Evolutionary conservation across 441 rosid genomes (phyloP).

Genomic region (Aquilaria agallochum): DNA sequence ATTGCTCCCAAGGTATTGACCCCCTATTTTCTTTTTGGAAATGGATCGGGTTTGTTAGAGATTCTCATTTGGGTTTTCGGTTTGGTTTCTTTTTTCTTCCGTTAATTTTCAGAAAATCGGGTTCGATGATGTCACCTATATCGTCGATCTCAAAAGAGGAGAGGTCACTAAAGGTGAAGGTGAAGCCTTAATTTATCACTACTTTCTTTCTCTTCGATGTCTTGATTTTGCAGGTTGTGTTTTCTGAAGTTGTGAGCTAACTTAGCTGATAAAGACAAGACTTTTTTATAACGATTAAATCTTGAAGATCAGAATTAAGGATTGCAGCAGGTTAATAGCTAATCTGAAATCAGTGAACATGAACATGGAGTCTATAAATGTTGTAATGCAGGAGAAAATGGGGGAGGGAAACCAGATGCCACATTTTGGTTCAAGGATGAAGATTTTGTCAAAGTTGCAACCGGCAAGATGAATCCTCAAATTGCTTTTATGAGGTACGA

Average conservation of each 20-base stretch:
- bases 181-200: too few relatives aligned
- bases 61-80: not conserved
- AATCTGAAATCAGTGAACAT: too few relatives aligned
- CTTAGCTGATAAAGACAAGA: too few relatives aligned
- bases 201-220: too few relatives aligned
- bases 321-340: too few relatives aligned
- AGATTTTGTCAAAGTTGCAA: conserved; percentile 83
- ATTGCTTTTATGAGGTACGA: conserved; percentile 85
- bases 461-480: conserved; percentile 91
- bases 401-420: conserved; percentile 90
- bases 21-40: not conserved
- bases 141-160: not conserved
- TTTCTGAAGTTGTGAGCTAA: too few relatives aligned
- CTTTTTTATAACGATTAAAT: too few relatives aligned
- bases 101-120: not conserved
- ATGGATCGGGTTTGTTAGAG: not conserved
- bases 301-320: too few relatives aligned
- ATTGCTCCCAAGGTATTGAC: not conserved
- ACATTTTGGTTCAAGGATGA: conserved; percentile 82
- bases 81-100: not conserved
- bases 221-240: too few relatives aligned
- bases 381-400: conserved; percentile 51
- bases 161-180: not conserved
- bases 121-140: not conserved
- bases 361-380: not conserved